phyloP scores from a whole-genome alignment of 345 rosid genomes.

The Syzygium aqueum region DNA sequence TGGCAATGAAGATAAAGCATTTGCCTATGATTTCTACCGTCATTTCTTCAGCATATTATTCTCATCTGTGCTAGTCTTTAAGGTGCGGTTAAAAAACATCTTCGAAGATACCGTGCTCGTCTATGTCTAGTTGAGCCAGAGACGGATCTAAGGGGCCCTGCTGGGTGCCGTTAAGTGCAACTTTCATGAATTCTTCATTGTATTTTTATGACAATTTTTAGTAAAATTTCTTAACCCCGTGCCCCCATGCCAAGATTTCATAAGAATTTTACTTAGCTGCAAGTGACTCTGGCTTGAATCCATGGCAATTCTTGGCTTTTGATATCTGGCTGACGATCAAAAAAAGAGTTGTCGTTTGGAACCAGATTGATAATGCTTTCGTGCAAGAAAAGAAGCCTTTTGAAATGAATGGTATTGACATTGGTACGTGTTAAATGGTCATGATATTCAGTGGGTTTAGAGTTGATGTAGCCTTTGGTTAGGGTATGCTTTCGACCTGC shows the following conservation, averaged over 20 bases:
- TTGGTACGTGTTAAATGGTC: too few relatives aligned
- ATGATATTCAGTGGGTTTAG: background rate
- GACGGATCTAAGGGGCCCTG: background rate
- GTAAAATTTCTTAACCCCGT: background rate
- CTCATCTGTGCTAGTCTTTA: background rate
- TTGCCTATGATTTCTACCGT: background rate
- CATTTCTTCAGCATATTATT: background rate
- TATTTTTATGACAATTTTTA: background rate
- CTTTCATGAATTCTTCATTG: background rate
- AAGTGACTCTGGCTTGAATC: background rate
- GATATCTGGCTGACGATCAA: background rate
- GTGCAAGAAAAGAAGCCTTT: background rate
- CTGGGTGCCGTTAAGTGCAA: background rate
- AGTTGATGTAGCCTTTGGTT: background rate
- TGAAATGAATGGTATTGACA: background rate
- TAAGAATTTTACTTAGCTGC: background rate
- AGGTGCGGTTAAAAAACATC: background rate
- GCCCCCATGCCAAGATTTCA: background rate
- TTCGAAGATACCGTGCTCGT: background rate
- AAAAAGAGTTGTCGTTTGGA: background rate
- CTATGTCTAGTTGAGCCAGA: background rate
- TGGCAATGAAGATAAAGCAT: background rate
- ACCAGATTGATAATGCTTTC: background rate
- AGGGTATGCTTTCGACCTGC: background rate
- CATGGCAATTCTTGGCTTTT: background rate